Evolutionary conservation across 352 stramenopile genomes (phyloP), one percentile per base, ranked within the genome.

Genomic region (Globisporangium camurandrum): DNA sequence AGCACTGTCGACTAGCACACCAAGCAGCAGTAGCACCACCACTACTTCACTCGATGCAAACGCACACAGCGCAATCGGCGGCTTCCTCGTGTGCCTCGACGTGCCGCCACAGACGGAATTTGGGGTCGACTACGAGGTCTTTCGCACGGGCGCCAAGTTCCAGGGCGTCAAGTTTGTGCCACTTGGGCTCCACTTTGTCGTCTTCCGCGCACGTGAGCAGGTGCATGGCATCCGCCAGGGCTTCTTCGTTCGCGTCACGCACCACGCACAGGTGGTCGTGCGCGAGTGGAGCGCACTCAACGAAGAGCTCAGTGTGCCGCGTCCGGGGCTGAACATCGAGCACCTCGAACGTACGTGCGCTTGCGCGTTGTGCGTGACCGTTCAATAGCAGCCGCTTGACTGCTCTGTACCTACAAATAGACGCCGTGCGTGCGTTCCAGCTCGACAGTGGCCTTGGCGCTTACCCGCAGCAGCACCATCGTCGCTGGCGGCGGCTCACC

Each of bases 131-230:
- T 94, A 94, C 57, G 76, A 92, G 50, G 68, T 90, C 16, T 94
- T 91, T 55, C 77, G 83, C 47, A 91, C 80, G 1, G 83, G 79
- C 3, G 38, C 67, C 3, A 80, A 83, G 47, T 94, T 94, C 53
- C 70, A 84, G 41, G 83, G 83, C 51, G 76, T 94, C 53, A 94
- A 94, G 59, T 88, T 94, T 44, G 58, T 94, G 31, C 83, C 83
- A 37, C 43, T 87, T 19, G 83, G 83, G 31, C 50, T 91, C 22
- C 83, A 94, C 56, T 85, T 94, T 37, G 78, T 94, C 4, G 62
- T 94, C 17, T 94, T 89, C 58, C 75, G 77, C 10, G 75, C 83
- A 17, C 67, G 65, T 8, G 77, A 89, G 46, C 78, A 90, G 33
- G 75, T 88, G 44, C 76, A 92, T 39, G 80, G 80, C 33, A 84